Evolutionary conservation across 345 rosid species (phyloP), one percentile per base, ranked within the genome.

Genomic region (Syzygium aromaticum): DNA sequence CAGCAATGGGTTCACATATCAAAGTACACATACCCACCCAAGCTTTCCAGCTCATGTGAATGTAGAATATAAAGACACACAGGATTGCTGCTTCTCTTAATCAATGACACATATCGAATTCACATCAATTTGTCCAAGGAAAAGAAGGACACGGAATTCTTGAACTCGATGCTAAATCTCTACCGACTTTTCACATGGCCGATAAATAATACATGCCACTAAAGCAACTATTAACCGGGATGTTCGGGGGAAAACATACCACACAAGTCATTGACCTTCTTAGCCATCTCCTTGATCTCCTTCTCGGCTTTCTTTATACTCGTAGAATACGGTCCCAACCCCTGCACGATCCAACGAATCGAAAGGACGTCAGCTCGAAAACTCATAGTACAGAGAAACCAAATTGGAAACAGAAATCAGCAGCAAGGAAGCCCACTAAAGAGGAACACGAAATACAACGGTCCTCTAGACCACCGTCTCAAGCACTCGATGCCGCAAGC

Each of bases 291-390:
- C 89, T 96, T 98, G 54, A 96, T 96, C 89, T 95, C 99, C 90
- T 98, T 98, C 90, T 98, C 99, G 1, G 53, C 96, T 90, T 95
- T 96, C 96, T 98, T 98, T 57, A 95, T 96, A 86, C 96, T 91
- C 22, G 90, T 91, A 8, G 98, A 95, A 90, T 98, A 97, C 51
- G 99, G 99, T 82, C 99, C 99, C 88, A 96, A 92, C 11, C 99
- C 99, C 99, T 98, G 90, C 91, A 80, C 11, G 27, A 30, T 77
- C 52, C 38, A 78, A 51, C 53, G 52, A 51, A 83, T 25, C 61
- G 28, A 40, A 7, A 87, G 15, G 12, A 23, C 64, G 5, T 22
- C 64, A 23, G 46, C 22, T 23, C 61, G 30, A 16, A 52, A 84
- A 61, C 51, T 19, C 56, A 64, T 6, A 22, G 7, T 22, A 2